phyloP scores from a whole-genome alignment of 352 stramenopile species.

The Phytophthora pseudosyringae region DNA sequence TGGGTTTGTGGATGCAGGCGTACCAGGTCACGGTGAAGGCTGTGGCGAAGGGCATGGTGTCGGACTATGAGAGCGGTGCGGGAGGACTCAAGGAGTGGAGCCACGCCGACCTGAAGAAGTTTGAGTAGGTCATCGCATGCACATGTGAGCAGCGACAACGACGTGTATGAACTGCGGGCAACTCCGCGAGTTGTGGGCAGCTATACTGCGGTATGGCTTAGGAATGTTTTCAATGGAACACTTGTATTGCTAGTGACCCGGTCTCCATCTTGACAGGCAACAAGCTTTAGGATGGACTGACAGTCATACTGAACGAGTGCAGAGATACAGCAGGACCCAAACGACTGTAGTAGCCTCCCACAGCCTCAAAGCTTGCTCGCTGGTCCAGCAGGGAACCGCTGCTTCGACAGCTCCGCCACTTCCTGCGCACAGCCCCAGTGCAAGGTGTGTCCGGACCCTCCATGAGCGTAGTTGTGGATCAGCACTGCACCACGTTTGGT shows the following conservation, averaged over 20 bases:
- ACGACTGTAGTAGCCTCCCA: too few species aligned
- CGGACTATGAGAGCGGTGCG: slow-evolving; percentile 64
- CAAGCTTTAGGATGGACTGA: too few species aligned
- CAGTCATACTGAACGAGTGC: too few species aligned
- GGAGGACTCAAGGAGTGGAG: slow-evolving; percentile 55
- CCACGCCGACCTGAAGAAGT: slow-evolving; percentile 62
- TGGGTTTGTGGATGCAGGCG: slow-evolving; percentile 16
- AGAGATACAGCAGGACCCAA: too few species aligned
- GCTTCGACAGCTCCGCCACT: slow-evolving; percentile 45
- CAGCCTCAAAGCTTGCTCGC: slow-evolving; percentile 12
- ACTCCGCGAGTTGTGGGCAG: too few species aligned
- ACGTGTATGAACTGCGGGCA: too few species aligned
- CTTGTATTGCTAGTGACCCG: too few species aligned
- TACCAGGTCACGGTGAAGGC: slow-evolving; percentile 53
- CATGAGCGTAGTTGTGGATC: slow-evolving; percentile 79
- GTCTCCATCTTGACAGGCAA: too few species aligned
- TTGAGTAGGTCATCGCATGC: slow-evolving; percentile 29
- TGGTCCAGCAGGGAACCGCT: slow-evolving; percentile 14
- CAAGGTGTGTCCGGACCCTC: slow-evolving; percentile 68
- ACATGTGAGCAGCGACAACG: background rate
- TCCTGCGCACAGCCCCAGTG: slow-evolving; percentile 73
- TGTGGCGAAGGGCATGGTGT: slow-evolving; percentile 73
- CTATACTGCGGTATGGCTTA: too few species aligned
- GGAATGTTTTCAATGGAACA: too few species aligned
- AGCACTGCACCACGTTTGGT: slow-evolving; percentile 45